Conservation (phyloP, 306 rosid species). For the Cucumis cinereus region DNA sequence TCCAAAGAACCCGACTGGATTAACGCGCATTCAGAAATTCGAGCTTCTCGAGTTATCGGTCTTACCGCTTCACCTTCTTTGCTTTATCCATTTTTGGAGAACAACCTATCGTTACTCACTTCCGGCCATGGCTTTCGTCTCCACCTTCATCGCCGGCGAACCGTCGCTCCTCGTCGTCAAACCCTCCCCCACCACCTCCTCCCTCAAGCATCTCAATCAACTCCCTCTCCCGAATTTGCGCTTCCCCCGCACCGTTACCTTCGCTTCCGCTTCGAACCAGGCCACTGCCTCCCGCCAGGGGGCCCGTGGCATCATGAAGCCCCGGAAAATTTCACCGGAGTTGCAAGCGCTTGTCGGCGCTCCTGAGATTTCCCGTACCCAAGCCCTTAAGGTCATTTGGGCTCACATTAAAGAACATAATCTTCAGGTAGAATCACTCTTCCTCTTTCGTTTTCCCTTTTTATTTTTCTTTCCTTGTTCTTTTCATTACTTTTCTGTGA, state of each 20-base stretch:
- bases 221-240: constrained; percentile 20
- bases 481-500: neutral
- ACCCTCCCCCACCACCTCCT: neutral
- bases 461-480: neutral
- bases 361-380: constrained; percentile 80
- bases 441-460: neutral
- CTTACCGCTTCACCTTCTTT: neutral
- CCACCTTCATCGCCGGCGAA: constrained; percentile 37
- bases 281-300: constrained; percentile 28
- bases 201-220: constrained; percentile 7
- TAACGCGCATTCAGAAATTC: constrained; percentile 12
- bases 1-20: neutral
- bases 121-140: constrained; percentile 30
- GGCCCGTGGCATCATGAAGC: constrained; percentile 79
- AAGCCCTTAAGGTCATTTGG: constrained; percentile 87
- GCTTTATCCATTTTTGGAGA: neutral
- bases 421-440: constrained; percentile 55
- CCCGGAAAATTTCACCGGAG: constrained; percentile 65
- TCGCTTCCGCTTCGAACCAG: constrained; percentile 45
- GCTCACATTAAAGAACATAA: constrained; percentile 83
- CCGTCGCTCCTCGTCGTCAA: constrained; percentile 9
- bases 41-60: neutral
- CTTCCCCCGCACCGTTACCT: constrained; percentile 24
- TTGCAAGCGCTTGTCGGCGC: constrained; percentile 73
- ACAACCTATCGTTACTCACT: neutral